Evolutionary conservation across 2,329 filamentous ascomycete genomes (phyloP).

Genomic region (Xylariaceae sp.): DNA sequence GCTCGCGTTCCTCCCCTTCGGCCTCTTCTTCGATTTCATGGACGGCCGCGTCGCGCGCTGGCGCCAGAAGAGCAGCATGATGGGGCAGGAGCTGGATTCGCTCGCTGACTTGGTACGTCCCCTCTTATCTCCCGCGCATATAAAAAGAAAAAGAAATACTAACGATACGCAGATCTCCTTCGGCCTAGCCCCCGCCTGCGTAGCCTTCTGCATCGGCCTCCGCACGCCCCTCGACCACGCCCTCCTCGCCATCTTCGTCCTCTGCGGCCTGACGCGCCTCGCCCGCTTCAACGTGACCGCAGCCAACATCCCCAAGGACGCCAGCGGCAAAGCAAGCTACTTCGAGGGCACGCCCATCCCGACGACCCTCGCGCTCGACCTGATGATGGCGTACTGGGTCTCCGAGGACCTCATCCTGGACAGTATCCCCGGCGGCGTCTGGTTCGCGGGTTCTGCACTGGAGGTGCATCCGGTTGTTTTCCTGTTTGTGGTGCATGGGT

Average conservation of each 20-base stretch:
- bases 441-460: constrained; percentile 59
- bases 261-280: constrained; percentile 87
- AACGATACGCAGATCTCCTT: constrained; percentile 71
- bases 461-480: constrained; percentile 81
- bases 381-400: constrained; percentile 85
- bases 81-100: constrained; percentile 97
- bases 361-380: constrained; percentile 75
- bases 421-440: constrained; percentile 69
- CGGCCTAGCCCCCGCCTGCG: constrained; percentile 79
- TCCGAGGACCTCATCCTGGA: constrained; percentile 73
- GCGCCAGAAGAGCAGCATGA: constrained; percentile 93
- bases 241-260: constrained; percentile 78
- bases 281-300: constrained; percentile 98
- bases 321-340: constrained; percentile 83
- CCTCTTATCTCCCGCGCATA: neutral
- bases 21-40: constrained; percentile 96
- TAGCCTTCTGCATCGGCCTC: constrained; percentile 83
- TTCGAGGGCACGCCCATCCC: constrained; percentile 98
- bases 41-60: constrained; percentile 94
- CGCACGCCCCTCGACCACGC: constrained; percentile 80
- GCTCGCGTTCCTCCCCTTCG: constrained; percentile 82
- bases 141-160: too few species aligned
- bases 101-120: constrained; percentile 79
- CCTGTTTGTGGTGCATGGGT: constrained; percentile 83
- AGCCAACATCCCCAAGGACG: constrained; percentile 82